Base-by-base conservation (phyloP, 768 basidiomycete species). In the Boletus bicolor region DNA sequence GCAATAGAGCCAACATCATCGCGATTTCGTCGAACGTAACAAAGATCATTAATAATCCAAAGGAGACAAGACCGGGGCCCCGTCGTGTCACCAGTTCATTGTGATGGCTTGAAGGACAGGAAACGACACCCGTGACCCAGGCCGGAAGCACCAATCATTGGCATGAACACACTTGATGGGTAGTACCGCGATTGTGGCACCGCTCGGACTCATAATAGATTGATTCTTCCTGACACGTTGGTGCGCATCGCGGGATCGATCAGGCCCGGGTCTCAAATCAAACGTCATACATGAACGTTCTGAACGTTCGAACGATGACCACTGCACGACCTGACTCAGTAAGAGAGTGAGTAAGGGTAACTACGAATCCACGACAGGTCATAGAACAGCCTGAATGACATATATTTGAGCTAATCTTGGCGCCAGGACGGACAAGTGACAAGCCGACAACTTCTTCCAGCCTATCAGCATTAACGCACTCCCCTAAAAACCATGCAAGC, bases 161-260 rank as follows among this genome's bases (percentile, higher is more conserved):
- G 42, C 34, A 57, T 37, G 11, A n/a, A 21, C 47, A 12, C 28
- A 28, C 28, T 28, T 32, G 49, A 39, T 24, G 17, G 30, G 43
- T 17, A 26, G 39, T 48, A 51, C 52, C 36, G 35, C 26, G 28
- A 46, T 41, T 47, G 61, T 58, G 56, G 64, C 10, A 49, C 61
- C 61, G 61, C 49, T 56, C 44, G 39, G 43, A 49, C 42, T 36
- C 52, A 49, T 9, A 17, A 15, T 24, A 11, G n/a, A 24, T 28
- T 46, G 45, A 32, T 39, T 41, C 44, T 43, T 62, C 32, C 37
- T 44, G 59, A 50, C 45, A 51, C 52, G 51, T 43, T 21, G 45
- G 43, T 54, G 30, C 15, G 46, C 39, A 52, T 56, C 53, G 60
- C 61, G 55, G 53, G 64, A 60, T 38, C 44, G 5, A 62, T 58